Base-by-base conservation (phyloP, 2,329 filamentous ascomycete species). In the Colletotrichum aenigma region DNA sequence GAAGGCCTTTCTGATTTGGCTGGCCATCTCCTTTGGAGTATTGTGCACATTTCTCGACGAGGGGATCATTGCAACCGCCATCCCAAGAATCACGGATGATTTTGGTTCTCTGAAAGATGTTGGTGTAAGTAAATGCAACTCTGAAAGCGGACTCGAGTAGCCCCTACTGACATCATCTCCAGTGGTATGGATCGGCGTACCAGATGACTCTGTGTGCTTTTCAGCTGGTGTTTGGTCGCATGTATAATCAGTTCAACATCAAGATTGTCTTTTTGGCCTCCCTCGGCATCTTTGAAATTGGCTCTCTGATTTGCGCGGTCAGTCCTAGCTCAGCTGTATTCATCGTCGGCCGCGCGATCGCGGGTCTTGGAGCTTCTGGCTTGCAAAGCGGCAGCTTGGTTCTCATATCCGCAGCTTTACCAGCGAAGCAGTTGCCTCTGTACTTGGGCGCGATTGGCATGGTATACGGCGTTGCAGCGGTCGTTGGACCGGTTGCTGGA, bases 31-130 rank as follows among this genome's bases (percentile, higher is more conserved):
- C 15, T 69, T 74, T 15, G 71, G 58, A 15, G 71, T 74, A 2
- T 34, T 74, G 7, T 74, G 71, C 38, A 74, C 71, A 1, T 74
- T 74, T 15, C 61, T 74, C 1, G 71, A 74, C 4, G 71, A 74
- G 24, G 71, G 71, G 13, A 85, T 86, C 66, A 82, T 86, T 58
- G 79, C 85, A 8, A 87, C 84, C 2, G 84, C 84, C 10, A 80
- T 83, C 34, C 84, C 83, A 4, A 80, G 79, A 10, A 84, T 84
- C 55, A 81, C 82, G 6, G 77, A 80, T 68, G 79, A 83, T 34
- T 82, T 86, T 74, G 80, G 85, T 10, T 81, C 85, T 34, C 80
- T 87, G 1, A 80, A 82, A n/a, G 86, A 88, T 70, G 83, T 89
- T 12, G 85, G 85, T 52, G 71, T 74, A 60, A n/a, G 82, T 64